These are phyloP conservation scores for Colletotrichum falcatum DNA, from an alignment of 2,329 filamentous ascomycete species.

Conservation along the genomic window DNA sequence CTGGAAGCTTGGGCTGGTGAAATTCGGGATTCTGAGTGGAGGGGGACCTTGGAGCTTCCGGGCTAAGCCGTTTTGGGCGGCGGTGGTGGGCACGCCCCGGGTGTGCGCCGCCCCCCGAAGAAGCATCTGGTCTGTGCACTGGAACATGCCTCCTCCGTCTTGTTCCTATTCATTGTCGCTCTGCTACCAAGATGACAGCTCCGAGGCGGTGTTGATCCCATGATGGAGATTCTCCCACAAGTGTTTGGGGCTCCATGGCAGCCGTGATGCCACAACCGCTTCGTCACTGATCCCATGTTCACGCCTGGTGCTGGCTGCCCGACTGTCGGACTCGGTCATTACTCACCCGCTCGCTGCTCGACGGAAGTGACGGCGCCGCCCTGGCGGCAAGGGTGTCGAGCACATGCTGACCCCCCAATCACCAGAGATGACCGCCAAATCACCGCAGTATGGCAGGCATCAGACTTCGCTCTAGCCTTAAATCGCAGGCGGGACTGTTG, in stretches of 20 bases:
- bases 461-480: no score
- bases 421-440: no score
- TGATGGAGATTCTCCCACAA: not conserved
- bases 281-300: no score
- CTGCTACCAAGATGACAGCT: not conserved
- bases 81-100: not conserved
- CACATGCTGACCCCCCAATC: no score
- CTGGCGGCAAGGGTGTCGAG: not conserved
- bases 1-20: conserved; percentile 21
- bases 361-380: not conserved
- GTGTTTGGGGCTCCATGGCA: no score
- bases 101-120: no score
- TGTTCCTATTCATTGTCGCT: not conserved
- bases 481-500: no score
- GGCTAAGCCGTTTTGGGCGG: conserved; percentile 34
- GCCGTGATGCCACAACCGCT: no score
- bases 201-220: no score
- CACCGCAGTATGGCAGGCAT: no score
- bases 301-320: no score
- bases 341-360: not conserved
- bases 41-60: conserved; percentile 31
- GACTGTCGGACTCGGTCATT: not conserved
- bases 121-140: conserved; percentile 16
- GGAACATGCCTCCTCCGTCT: not conserved
- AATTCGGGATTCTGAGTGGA: conserved; percentile 37